Conservation (phyloP, 176 grass and related monocot species). For the Oryza australiensis region DNA sequence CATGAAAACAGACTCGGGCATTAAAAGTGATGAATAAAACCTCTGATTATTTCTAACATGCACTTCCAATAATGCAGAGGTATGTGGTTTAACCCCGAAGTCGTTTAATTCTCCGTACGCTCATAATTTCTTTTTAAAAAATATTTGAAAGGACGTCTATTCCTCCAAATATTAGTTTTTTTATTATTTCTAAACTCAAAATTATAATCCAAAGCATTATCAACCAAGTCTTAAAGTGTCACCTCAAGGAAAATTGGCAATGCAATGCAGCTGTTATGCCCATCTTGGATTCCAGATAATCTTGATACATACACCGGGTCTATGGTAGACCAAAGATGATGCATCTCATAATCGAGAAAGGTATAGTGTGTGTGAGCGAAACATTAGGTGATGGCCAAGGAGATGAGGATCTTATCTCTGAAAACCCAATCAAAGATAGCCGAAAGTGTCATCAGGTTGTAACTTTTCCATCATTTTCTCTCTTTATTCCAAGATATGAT, state of each 20-base stretch:
- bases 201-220: neutral
- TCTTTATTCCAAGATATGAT: slow-evolving; percentile 22
- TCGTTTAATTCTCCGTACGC: too few species aligned
- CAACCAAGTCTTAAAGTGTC: neutral
- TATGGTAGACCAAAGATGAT: neutral
- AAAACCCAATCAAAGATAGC: slow-evolving; percentile 11
- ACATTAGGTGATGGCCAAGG: slow-evolving; percentile 3
- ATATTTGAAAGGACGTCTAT: too few species aligned
- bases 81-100: too few species aligned
- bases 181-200: neutral
- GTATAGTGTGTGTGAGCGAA: slow-evolving; percentile 2
- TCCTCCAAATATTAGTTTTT: too few species aligned
- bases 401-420: slow-evolving; percentile 27
- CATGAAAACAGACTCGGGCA: neutral
- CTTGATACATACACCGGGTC: neutral
- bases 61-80: too few species aligned
- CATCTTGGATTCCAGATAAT: neutral
- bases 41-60: too few species aligned
- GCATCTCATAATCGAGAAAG: slow-evolving; percentile 11
- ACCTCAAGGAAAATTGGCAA: neutral
- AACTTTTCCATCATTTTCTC: slow-evolving; percentile 25
- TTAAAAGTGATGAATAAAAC: neutral
- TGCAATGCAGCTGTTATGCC: neutral
- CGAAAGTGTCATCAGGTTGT: slow-evolving; percentile 13
- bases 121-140: too few species aligned